Evolutionary conservation across 1,284 basidiomycete genomes (phyloP), one percentile per base, ranked within the genome.

Genomic region (Rhodotorula mucilaginosa): DNA sequence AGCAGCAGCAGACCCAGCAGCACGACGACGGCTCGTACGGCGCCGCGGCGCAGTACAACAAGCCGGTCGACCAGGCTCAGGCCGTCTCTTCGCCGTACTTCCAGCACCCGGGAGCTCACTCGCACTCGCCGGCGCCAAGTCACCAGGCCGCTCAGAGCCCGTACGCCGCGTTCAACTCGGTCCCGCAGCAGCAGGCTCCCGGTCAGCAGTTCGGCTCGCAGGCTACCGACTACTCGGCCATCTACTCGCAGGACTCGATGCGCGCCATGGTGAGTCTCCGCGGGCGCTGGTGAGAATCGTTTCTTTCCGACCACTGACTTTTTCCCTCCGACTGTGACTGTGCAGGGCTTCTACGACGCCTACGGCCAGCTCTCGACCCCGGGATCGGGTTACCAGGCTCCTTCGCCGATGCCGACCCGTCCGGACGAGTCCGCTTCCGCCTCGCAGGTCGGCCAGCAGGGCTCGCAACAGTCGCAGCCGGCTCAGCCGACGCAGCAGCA

Each of bases 121-220:
- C 70, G 34, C 74, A 76, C 70, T 76, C 74, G 58, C 74, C 74
- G 10, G 74, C 72, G 23, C 74, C 74, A 18, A 64, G 58, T 23
- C 62, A 66, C 46, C 65, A 63, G 64, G 56, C 49, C 19, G 49
- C 54, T 19, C 65, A 70, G 65, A 64, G 60, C 44, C 68, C 69
- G 46, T 74, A 72, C 65, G 68, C 63, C 63, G 67, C 73, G 48
- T 72, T 71, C 68, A 72, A 74, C 73, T 69, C 67, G 65, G 56
- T 74, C 34, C 69, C 67, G 51, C 71, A 66, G 60, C 68, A 69
- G 62, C 64, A 73, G 63, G 70, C 70, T 39, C 65, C 74, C 1
- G 71, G 69, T 47, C 67, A 65, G 52, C 64, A 67, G 34, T 75
- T 75, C 65, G 71, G 64, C 26, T 64, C 74, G 52, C 62, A 70